Conservation (phyloP, 441 rosid genomes). For the Biscutella auriculata region DNA sequence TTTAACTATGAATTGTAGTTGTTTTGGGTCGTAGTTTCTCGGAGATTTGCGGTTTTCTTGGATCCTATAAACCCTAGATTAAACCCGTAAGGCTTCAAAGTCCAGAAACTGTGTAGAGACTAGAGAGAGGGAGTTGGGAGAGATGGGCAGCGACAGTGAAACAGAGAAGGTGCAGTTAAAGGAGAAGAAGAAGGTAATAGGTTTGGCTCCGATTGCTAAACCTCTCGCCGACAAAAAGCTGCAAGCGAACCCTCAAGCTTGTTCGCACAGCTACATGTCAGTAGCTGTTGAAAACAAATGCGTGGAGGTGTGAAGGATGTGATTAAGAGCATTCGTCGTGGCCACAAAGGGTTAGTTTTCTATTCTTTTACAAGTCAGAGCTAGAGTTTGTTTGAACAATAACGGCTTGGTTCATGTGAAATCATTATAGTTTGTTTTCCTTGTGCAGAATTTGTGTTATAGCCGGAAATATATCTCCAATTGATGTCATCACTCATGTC, state of each 20-base stretch:
- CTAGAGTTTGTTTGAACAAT: background rate
- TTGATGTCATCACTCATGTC: constrained; percentile 78
- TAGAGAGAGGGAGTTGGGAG: background rate
- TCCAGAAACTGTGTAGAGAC: background rate
- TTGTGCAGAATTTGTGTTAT: constrained; percentile 60
- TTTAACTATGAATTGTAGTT: too few relatives aligned
- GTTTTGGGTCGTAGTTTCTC: too few relatives aligned
- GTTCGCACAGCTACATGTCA: constrained; percentile 52
- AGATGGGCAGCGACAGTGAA: constrained; percentile 68
- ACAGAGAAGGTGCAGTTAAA: constrained; percentile 39
- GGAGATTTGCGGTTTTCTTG: background rate
- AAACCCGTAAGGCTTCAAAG: background rate
- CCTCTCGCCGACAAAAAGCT: constrained; percentile 82
- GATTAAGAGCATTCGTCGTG: constrained; percentile 71
- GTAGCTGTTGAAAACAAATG: constrained; percentile 70
- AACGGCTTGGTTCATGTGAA: background rate
- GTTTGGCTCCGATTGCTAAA: constrained; percentile 70
- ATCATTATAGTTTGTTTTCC: background rate
- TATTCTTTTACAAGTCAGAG: background rate
- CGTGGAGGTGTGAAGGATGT: constrained; percentile 88
- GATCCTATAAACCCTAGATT: background rate
- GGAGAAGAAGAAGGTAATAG: constrained; percentile 37
- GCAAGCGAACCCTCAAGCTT: constrained; percentile 67
- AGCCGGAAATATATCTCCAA: constrained; percentile 75
- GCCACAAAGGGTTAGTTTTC: constrained; percentile 60